Percentiles rank a stretch among this genome's conserved stretches.
phyloP scores from a whole-genome alignment of 352 stramenopile species.

The Phytophthora pluvialis region DNA sequence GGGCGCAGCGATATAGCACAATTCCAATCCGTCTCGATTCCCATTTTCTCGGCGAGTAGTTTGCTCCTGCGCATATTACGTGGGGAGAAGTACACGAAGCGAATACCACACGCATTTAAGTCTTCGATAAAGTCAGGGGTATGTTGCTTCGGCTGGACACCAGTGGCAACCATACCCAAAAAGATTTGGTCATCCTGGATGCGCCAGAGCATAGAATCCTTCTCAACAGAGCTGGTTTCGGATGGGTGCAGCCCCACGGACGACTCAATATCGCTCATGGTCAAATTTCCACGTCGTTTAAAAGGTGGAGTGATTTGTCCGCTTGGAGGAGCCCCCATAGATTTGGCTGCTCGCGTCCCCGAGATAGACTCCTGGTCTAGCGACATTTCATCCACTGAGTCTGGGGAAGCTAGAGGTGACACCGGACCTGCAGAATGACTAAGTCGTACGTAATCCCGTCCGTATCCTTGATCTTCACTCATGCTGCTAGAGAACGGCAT shows the following conservation, averaged over 20 bases:
- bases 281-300: slow-evolving; percentile 31
- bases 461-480: slow-evolving; percentile 39
- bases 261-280: slow-evolving; percentile 60
- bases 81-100: slow-evolving; percentile 99
- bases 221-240: slow-evolving; percentile 57
- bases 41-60: slow-evolving; percentile 97
- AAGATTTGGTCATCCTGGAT: slow-evolving; percentile 98
- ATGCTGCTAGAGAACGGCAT: slow-evolving; percentile 42
- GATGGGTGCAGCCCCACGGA: slow-evolving; percentile 57
- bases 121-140: slow-evolving; percentile 97
- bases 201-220: slow-evolving; percentile 75
- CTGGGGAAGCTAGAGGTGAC: slow-evolving; percentile 39
- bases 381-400: slow-evolving; percentile 34
- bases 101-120: slow-evolving; percentile 94
- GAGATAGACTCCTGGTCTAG: slow-evolving; percentile 27
- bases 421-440: slow-evolving; percentile 26
- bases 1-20: slow-evolving; percentile 97
- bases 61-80: slow-evolving; percentile 98
- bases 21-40: slow-evolving; percentile 99
- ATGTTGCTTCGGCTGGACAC: slow-evolving; percentile 94
- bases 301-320: slow-evolving; percentile 35
- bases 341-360: slow-evolving; percentile 19
- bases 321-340: slow-evolving; percentile 28
- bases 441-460: slow-evolving; percentile 17
- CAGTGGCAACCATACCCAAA: slow-evolving; percentile 95